phyloP scores from a whole-genome alignment of 1,284 basidiomycete species.

The Puccinia triticina region DNA sequence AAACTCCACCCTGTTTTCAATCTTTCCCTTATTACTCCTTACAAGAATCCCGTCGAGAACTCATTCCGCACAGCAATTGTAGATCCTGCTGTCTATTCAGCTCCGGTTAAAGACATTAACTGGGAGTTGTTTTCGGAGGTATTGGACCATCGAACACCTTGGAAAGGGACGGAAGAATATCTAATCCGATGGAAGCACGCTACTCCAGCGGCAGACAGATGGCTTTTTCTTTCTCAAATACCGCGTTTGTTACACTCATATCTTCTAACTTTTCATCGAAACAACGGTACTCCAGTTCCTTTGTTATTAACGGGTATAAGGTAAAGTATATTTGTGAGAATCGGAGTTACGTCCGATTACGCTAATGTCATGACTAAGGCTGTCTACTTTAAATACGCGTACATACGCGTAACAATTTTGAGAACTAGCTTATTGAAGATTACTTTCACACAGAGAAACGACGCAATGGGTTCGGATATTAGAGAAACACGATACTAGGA shows the following conservation, averaged over 20 bases:
- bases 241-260: background rate
- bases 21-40: slow-evolving; percentile 1
- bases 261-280: background rate
- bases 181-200: background rate
- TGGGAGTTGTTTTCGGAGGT: background rate
- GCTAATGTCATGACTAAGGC: no score
- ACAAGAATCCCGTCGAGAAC: background rate
- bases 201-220: background rate
- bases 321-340: slow-evolving; percentile 14
- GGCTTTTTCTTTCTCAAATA: background rate
- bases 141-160: background rate
- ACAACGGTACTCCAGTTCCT: background rate
- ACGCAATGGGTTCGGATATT: no score
- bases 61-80: background rate
- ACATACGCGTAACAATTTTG: no score
- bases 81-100: background rate
- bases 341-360: background rate
- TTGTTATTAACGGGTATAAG: background rate
- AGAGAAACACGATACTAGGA: no score
- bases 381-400: no score
- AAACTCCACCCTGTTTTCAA: no score
- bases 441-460: no score
- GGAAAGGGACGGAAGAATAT: slow-evolving; percentile 8
- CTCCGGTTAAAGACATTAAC: background rate
- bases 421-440: no score